Evolutionary conservation across 345 rosid genomes (phyloP).

Genomic region (Populus pruinosa): DNA sequence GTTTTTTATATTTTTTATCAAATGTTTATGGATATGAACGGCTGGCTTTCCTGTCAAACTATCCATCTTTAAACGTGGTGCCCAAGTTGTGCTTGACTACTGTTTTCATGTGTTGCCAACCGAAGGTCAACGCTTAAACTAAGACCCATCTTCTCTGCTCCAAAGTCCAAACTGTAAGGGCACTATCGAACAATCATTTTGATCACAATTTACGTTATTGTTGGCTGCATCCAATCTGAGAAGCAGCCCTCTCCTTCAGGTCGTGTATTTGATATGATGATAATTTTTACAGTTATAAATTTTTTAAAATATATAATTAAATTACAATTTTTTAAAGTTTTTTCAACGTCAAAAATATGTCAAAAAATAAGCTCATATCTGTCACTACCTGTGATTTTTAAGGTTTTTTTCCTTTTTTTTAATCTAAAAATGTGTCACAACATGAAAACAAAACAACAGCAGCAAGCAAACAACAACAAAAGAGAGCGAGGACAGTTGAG

Average conservation of each 20-base stretch:
- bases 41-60: background rate
- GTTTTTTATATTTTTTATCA: too few relatives aligned
- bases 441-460: background rate
- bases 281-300: too few relatives aligned
- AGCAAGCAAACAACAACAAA: background rate
- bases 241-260: too few relatives aligned
- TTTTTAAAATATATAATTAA: too few relatives aligned
- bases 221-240: too few relatives aligned
- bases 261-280: too few relatives aligned
- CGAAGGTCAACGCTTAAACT: background rate
- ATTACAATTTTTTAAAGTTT: too few relatives aligned
- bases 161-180: background rate
- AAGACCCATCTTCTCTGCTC: background rate
- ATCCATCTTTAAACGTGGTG: background rate
- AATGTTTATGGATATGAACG: background rate
- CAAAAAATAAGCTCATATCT: background rate
- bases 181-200: too few relatives aligned
- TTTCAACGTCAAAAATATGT: too few relatives aligned
- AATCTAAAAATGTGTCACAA: background rate
- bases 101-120: background rate
- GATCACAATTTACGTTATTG: too few relatives aligned
- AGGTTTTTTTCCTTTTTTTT: background rate
- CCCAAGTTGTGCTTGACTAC: background rate
- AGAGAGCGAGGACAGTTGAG: background rate
- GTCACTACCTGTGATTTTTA: background rate